Conservation (phyloP, 257 asterid genomes). For the Solanum verrucosum region DNA sequence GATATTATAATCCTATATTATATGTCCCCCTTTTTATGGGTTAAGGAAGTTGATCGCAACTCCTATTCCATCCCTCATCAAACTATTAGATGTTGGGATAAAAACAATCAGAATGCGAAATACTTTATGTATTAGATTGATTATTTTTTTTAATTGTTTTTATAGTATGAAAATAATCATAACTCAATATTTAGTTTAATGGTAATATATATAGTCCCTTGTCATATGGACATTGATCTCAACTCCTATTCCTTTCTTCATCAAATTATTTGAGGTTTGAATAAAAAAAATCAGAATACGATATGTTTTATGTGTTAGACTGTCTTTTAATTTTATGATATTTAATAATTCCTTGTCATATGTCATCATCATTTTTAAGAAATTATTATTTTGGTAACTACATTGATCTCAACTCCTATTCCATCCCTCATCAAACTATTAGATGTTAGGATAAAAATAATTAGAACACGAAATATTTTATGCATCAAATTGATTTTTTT, state of each 20-base stretch:
- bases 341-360: background rate
- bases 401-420: background rate
- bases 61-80: background rate
- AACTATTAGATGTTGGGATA: background rate
- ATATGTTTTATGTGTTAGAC: no score
- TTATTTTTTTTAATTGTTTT: background rate
- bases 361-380: background rate
- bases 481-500: no score
- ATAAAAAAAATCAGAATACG: background rate
- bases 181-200: background rate
- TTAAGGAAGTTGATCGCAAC: background rate
- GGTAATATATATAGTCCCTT: background rate
- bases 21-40: background rate
- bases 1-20: background rate
- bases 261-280: background rate
- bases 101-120: background rate
- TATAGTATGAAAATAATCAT: background rate
- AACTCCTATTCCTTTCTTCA: background rate
- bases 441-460: background rate
- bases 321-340: background rate
- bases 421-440: background rate
- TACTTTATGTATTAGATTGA: background rate
- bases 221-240: background rate
- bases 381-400: background rate
- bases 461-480: background rate